Base-by-base conservation (phyloP, 768 basidiomycete species). In the Tulasnella sp. region DNA sequence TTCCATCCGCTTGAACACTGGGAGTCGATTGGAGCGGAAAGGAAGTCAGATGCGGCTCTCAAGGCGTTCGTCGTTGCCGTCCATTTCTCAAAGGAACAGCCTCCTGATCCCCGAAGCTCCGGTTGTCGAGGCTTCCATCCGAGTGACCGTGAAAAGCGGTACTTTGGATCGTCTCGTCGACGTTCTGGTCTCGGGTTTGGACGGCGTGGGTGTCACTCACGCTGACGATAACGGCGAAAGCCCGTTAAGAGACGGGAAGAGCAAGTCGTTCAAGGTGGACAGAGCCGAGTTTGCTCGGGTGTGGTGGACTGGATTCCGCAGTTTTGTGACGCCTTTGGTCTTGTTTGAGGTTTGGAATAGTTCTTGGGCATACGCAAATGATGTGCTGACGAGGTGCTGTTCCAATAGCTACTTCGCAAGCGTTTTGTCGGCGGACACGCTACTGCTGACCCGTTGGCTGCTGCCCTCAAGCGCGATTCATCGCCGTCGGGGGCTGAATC, bases 211-310 rank as follows among this genome's bases (percentile, higher is more conserved):
- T 0, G 90, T 92, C 0, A 89, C 90, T 0, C 89, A 92, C 4
- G 87, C 92, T 0, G 92, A 94, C 75, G 92, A 94, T 77, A 93
- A 92, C 75, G 92, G 92, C 0, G 91, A 94, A 79, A 91, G 90
- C 82, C 87, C 90, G 0, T 79, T 94, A 52, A 82, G 87, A 26
- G 90, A 91, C 75, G 87, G 88, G 1, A 90, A 87, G 81, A 90
- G 89, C 0, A 82, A 90, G 39, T 88, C 90, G 64, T 81, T 93
- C 52, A 82, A 87, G 32, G 85, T 94, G 16, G 92, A 94, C 80
- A 85, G 87, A 62, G 81, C 77, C 1, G 92, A 93, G 77, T 94
- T 91, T 80, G 83, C 87, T 1, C 83, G 82, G 59, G 85, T 91
- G 2, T 94, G 92, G 91, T 94, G 92, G 91, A 88, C 85, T 74